phyloP scores from a whole-genome alignment of 495 filamentous ascomycete genomes.

The Xylaria cubensis region DNA sequence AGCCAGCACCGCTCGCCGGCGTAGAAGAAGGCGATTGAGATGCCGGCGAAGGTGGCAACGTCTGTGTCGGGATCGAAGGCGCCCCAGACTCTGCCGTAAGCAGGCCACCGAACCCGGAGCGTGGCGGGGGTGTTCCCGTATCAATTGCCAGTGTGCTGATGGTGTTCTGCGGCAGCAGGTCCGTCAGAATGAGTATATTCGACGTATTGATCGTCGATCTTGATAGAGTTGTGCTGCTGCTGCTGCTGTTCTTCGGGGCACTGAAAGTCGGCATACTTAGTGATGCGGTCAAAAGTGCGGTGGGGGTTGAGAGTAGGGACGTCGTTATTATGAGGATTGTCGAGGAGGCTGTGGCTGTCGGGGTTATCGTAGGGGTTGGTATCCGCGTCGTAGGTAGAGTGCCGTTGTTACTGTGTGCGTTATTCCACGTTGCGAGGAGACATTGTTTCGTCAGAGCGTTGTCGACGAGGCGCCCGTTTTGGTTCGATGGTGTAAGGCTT shows the following conservation, averaged over 20 bases:
- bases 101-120: slow-evolving; percentile 24
- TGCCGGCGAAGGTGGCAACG: not conserved
- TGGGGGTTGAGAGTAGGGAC: not conserved
- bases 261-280: slow-evolving; percentile 11
- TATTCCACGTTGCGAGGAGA: slow-evolving; percentile 42
- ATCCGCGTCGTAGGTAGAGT: slow-evolving; percentile 10
- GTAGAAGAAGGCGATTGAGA: slow-evolving; percentile 13
- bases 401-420: slow-evolving; percentile 21
- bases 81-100: slow-evolving; percentile 25
- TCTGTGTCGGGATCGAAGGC: not conserved
- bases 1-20: slow-evolving; percentile 22
- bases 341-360: slow-evolving; percentile 2
- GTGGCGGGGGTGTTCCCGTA: slow-evolving; percentile 27
- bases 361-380: not conserved
- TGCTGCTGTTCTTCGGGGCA: not conserved
- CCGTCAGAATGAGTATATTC: slow-evolving; percentile 28
- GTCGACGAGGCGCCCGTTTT: slow-evolving; percentile 48
- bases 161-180: slow-evolving; percentile 22
- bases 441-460: slow-evolving; percentile 49
- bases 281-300: slow-evolving; percentile 10
- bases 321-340: slow-evolving; percentile 14
- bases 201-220: slow-evolving; percentile 29
- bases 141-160: slow-evolving; percentile 33
- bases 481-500: slow-evolving; percentile 51
- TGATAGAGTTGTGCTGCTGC: not conserved